phyloP scores from a whole-genome alignment of 768 basidiomycete species.

The Suillus subaureus region DNA sequence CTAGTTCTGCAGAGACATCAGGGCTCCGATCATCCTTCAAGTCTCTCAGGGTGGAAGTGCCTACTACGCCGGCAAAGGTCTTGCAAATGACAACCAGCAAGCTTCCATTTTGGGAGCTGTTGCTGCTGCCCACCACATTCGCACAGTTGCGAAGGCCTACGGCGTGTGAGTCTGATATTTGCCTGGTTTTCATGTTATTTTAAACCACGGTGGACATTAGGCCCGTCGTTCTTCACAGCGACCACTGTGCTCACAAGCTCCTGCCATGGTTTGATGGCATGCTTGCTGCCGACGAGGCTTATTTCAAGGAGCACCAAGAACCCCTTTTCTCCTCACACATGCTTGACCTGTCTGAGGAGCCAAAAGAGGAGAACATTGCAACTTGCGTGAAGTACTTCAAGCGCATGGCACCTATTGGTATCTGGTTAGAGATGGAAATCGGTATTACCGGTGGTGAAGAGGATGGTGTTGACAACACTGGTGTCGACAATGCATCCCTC shows the following conservation, averaged over 20 bases:
- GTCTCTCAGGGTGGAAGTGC: slow-evolving; percentile 97
- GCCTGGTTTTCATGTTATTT: slow-evolving; percentile 3
- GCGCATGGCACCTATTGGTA: slow-evolving; percentile 87
- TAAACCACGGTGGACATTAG: slow-evolving; percentile 39
- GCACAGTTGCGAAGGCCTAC: slow-evolving; percentile 84
- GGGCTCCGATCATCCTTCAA: slow-evolving; percentile 96
- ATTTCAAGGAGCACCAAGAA: slow-evolving; percentile 87
- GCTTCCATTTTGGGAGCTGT: slow-evolving; percentile 92
- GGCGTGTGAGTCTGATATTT: slow-evolving; percentile 71
- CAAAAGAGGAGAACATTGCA: slow-evolving; percentile 92
- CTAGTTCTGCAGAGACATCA: slow-evolving; percentile 69
- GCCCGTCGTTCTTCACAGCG: slow-evolving; percentile 96
- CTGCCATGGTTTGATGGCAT: slow-evolving; percentile 99
- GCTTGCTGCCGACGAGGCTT: slow-evolving; percentile 94
- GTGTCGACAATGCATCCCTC: slow-evolving; percentile 87
- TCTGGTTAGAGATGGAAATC: slow-evolving; percentile 99
- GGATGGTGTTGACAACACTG: slow-evolving; percentile 98
- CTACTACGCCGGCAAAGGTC: slow-evolving; percentile 95
- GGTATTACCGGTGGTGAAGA: slow-evolving; percentile 99
- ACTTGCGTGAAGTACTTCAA: slow-evolving; percentile 94
- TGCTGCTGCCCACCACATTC: slow-evolving; percentile 91
- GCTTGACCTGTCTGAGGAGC: slow-evolving; percentile 94
- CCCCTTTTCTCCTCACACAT: slow-evolving; percentile 97
- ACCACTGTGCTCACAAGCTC: slow-evolving; percentile 98
- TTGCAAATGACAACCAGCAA: slow-evolving; percentile 93